phyloP scores from a whole-genome alignment of 768 basidiomycete genomes.

The Stropharia rugosoannulata region DNA sequence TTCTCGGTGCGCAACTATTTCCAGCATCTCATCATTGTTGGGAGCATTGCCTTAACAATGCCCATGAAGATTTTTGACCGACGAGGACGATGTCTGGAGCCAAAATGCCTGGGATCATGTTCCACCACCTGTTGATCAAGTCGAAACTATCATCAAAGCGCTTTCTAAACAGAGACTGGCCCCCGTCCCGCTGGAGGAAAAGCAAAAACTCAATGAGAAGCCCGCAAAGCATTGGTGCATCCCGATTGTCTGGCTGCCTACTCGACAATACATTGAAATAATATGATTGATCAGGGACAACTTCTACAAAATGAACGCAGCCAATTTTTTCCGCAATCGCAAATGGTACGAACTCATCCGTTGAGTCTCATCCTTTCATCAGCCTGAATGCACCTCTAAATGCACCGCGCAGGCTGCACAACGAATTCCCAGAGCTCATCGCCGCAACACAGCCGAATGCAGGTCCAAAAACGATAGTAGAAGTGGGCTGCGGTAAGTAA shows the following conservation, averaged over 20 bases:
- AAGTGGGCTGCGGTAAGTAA: constrained; percentile 85
- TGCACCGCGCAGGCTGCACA: constrained; percentile 60
- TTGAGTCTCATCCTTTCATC: constrained; percentile 8
- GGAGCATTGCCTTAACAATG: not conserved
- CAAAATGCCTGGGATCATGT: constrained; percentile 95
- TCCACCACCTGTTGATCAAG: constrained; percentile 79
- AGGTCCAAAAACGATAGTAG: constrained; percentile 73
- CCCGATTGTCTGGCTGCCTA: not conserved
- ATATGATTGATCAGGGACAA: constrained; percentile 63
- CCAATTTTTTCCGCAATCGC: constrained; percentile 92
- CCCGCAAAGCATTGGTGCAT: constrained; percentile 72
- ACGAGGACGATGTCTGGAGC: constrained; percentile 74
- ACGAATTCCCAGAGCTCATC: constrained; percentile 92
- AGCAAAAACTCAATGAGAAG: constrained; percentile 67
- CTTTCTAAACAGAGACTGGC: constrained; percentile 66
- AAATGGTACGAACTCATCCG: constrained; percentile 60
- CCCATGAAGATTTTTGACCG: constrained; percentile 59
- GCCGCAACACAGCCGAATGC: constrained; percentile 73
- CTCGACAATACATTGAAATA: not conserved
- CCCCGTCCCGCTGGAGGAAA: constrained; percentile 76
- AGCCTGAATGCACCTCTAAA: constrained; percentile 1
- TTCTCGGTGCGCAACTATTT: constrained; percentile 46
- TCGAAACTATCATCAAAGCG: constrained; percentile 66
- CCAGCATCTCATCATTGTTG: not conserved
- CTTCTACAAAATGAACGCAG: constrained; percentile 84